phyloP scores from a whole-genome alignment of 1,139 yeast genomes.

The Pichiaceae sp. region DNA sequence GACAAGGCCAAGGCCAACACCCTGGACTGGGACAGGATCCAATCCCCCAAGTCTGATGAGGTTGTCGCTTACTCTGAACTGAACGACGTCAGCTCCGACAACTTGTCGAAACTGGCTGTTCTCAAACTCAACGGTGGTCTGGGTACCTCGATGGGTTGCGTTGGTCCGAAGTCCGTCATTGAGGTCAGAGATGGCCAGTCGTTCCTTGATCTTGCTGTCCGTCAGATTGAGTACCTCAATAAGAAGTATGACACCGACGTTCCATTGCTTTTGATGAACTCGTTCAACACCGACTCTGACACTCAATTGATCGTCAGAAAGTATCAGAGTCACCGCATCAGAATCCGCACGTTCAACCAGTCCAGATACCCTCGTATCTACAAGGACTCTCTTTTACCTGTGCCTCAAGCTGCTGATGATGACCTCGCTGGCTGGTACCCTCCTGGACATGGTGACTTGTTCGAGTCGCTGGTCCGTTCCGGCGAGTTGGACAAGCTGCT shows the following conservation, averaged over 20 bases:
- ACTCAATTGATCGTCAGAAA: conserved; percentile 93
- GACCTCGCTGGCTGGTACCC: conserved; percentile 88
- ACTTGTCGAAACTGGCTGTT: conserved; percentile 83
- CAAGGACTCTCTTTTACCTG: conserved; percentile 91
- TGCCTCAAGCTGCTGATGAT: conserved; percentile 72
- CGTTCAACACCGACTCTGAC: conserved; percentile 95
- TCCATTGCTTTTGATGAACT: conserved; percentile 94
- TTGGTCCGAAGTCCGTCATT: conserved; percentile 95
- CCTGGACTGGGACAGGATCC: conserved; percentile 91
- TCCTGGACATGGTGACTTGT: conserved; percentile 98
- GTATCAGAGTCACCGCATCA: conserved; percentile 93
- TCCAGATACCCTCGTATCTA: conserved; percentile 93
- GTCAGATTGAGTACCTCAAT: conserved; percentile 94
- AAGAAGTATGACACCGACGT: conserved; percentile 88
- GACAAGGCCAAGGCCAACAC: conserved; percentile 84
- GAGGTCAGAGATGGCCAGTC: conserved; percentile 99
- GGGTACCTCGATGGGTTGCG: conserved; percentile 99
- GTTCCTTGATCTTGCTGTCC: conserved; percentile 86
- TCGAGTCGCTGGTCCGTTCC: conserved; percentile 79
- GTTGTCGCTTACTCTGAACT: conserved; percentile 70
- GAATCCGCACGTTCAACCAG: conserved; percentile 94
- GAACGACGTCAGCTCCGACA: conserved; percentile 28
- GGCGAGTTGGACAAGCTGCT: conserved; percentile 89
- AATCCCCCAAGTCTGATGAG: conserved; percentile 80
- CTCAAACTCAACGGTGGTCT: conserved; percentile 95